Evolutionary conservation across 176 grass and related monocot species (phyloP), one percentile per base, ranked within the genome.

Genomic region (Aegilops bicornis): DNA sequence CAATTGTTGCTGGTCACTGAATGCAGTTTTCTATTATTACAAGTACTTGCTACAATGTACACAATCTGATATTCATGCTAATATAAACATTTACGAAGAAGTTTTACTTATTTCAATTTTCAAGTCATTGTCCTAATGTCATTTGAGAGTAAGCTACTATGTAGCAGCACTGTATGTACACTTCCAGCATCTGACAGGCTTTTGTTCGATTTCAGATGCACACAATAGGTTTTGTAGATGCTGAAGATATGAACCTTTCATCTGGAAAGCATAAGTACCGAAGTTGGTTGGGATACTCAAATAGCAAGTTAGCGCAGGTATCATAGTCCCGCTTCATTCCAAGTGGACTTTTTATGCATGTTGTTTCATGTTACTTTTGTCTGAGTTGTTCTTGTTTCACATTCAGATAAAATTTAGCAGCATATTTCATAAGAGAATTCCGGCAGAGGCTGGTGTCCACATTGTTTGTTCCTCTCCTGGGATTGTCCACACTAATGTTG

Each of bases 241-340:
- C 92, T 82, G 87, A 99, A 71, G 97, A 97, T 91, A 93, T 99
- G 94, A 97, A 94, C 73, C 58, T 99, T 87, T 82, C 87, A 76
- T 94, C 92, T 82, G 89, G 90, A 80, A 94, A 91, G 75, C 77
- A 27, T 25, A 99, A 92, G 89, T 99, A 90, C 70, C 87, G 22
- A 93, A 94, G 97, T 86, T 83, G 89, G 83, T 54, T 90, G 83
- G 97, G 80, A 87, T 99, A 99, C 66, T 85, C 97, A 84, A 99
- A 93, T 82, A 93, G 97, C 90, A 99, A 99, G 72, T 87, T 99
- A 80, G 94, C 97, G 17, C 94, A 99, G 94, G 97, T 99, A 92
- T 52, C 9, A 19, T 48, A 50, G 45, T 67, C 33, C 19, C 29
- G 33, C 10, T 31, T 71, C 22, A 73, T 79, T 78, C 8, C 22